A percentile compares a stretch with the other conserved stretches of the same genome.
These are phyloP conservation scores for Podospora fimiseda DNA, from an alignment of 495 filamentous ascomycete species.

Conservation along the genomic window DNA sequence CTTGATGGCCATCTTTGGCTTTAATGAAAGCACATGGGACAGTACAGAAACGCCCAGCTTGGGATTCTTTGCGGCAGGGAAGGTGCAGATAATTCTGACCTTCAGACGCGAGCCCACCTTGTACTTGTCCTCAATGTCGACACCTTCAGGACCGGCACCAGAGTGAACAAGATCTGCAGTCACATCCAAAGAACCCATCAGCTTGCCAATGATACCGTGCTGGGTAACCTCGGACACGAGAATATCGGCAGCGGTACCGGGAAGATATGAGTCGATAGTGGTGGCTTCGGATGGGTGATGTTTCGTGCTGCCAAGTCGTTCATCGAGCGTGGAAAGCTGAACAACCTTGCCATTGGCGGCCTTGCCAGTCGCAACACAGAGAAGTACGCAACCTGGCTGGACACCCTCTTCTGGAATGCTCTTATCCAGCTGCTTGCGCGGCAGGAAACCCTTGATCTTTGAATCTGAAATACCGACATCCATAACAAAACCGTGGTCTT, in stretches of 20 bases:
- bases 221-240: constrained; percentile 66
- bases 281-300: constrained; percentile 67
- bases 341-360: constrained; percentile 72
- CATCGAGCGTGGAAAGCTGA: constrained; percentile 71
- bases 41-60: constrained; percentile 83
- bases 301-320: constrained; percentile 63
- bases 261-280: constrained; percentile 82
- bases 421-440: constrained; percentile 73
- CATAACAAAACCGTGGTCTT: constrained; percentile 95
- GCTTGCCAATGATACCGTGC: constrained; percentile 61
- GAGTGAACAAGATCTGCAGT: constrained; percentile 88
- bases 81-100: constrained; percentile 78
- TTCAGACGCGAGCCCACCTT: constrained; percentile 77
- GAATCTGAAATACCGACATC: constrained; percentile 69
- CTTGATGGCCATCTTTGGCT: constrained; percentile 36
- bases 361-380: constrained; percentile 75
- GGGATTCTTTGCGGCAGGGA: constrained; percentile 66
- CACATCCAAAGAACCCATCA: constrained; percentile 85
- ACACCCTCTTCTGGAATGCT: constrained; percentile 57
- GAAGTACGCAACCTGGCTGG: constrained; percentile 62
- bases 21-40: constrained; percentile 69
- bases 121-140: constrained; percentile 65
- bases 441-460: constrained; percentile 72
- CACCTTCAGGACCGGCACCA: constrained; percentile 55
- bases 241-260: constrained; percentile 81